Conservation (phyloP, 129 eudicot genomes). For the Cynara cardunculus region DNA sequence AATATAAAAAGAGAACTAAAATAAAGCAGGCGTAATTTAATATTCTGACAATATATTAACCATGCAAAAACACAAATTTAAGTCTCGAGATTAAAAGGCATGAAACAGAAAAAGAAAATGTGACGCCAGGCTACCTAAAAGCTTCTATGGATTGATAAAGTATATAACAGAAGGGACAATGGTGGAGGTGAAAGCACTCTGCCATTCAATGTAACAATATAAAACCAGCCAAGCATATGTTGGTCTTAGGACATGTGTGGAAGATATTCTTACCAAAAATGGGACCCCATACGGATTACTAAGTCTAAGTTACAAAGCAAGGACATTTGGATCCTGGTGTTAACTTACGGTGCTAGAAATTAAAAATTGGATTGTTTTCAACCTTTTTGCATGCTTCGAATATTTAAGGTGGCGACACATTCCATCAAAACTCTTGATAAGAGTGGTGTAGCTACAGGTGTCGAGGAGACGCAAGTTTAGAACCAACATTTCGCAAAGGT, state of each 20-base stretch:
- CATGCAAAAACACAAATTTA: neutral
- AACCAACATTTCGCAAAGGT: no score
- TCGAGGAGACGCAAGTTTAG: no score
- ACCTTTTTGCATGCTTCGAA: neutral
- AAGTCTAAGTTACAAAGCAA: neutral
- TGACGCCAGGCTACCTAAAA: neutral
- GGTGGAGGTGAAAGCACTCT: neutral
- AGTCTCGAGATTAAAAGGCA: neutral
- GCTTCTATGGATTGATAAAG: neutral
- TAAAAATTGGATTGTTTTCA: neutral
- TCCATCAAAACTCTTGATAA: neutral
- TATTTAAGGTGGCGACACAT: neutral
- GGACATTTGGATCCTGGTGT: neutral
- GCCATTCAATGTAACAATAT: neutral
- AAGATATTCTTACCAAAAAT: neutral
- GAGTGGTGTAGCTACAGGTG: neutral
- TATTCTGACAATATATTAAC: conserved; percentile 3
- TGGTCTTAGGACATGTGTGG: neutral
- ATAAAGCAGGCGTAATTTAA: neutral
- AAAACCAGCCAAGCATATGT: neutral
- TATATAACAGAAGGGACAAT: neutral
- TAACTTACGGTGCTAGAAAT: neutral
- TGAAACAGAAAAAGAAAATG: neutral
- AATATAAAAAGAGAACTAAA: neutral
- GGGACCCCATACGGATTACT: neutral